Conservation (phyloP, 1,284 basidiomycete species). For the Trichosporon ovoides region DNA sequence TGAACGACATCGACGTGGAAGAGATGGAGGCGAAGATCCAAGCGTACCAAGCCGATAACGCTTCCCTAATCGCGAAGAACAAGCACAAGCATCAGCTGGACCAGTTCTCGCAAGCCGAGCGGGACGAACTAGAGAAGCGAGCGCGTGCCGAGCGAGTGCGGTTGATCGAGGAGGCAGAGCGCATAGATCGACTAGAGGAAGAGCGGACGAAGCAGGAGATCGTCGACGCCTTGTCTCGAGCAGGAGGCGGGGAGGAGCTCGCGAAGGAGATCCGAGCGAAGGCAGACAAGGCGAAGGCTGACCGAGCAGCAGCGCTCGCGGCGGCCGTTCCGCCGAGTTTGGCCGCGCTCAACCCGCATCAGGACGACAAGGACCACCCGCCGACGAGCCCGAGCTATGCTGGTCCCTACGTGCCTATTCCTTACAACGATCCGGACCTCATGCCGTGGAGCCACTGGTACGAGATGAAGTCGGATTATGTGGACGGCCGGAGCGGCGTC, state of each 20-base stretch:
- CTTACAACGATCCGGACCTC: constrained; percentile 36
- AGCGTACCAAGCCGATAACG: constrained; percentile 73
- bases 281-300: constrained; percentile 30
- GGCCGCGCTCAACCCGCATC: constrained; percentile 9
- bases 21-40: constrained; percentile 79
- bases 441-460: constrained; percentile 29
- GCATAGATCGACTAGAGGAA: constrained; percentile 54
- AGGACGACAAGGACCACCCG: constrained; percentile 19
- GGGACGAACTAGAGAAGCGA: constrained; percentile 65
- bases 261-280: constrained; percentile 61
- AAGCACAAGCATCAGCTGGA: constrained; percentile 62
- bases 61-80: constrained; percentile 68
- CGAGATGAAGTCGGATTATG: constrained; percentile 29
- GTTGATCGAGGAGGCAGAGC: constrained; percentile 64
- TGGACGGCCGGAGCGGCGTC: constrained; percentile 52
- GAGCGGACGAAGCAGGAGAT: constrained; percentile 53
- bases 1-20: constrained; percentile 81
- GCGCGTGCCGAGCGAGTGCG: constrained; percentile 60
- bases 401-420: constrained; percentile 45
- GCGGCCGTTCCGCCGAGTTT: constrained; percentile 26
- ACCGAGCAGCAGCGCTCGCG: constrained; percentile 27
- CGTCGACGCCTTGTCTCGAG: constrained; percentile 70
- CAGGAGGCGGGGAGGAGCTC: constrained; percentile 24
- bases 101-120: constrained; percentile 52
- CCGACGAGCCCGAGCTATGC: constrained; percentile 40